Evolutionary conservation across 169 alveolate genomes (phyloP), one percentile per base, ranked within the genome.

Genomic region (Plasmodium berghei): DNA sequence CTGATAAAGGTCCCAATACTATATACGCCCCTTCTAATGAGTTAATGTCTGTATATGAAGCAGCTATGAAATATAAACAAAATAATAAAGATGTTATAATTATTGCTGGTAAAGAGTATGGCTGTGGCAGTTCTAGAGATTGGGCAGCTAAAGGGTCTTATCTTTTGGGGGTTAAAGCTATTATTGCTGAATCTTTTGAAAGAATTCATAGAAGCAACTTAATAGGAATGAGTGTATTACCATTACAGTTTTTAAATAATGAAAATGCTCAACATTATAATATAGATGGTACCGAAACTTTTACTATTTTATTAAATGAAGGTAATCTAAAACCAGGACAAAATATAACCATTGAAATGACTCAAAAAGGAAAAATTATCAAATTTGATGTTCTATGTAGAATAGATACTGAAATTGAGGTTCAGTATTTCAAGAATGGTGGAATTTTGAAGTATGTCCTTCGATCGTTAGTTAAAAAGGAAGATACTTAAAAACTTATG

Each of bases 81-180:
- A 92, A 90, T 34, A 87, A 93, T 14, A 46, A 59, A 5, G 93
- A 88, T 14, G 90, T 93, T 66, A 88, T 95, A n/a, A 88, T 95
- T 18, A 89, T 96, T 10, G 98, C 99, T 63, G 99, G 99, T 5
- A 93, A 96, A 92, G 99, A 98, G 85, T 98, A 98, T 83, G 99
- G 99, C 22, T 91, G 97, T 63, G 99, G 99, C 34, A 94, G 98
- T 83, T 96, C 99, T 26, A 95, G 99, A 70, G 99, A 98, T 94
- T 98, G 99, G 99, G 99, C 99, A 20, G 99, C 99, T 26, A 97
- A 98, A 96, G 99, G 99, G 22, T 98, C 99, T 9, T 94, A 93
- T 67, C 96, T 97, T 46, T 93, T 95, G 83, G 99, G 99, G 24
- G 98, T 97, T 28, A 96, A 95, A 85, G 98, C 98, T 46, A 98